Conservation (phyloP, 495 filamentous ascomycete genomes). For the Tuber magnatum region DNA sequence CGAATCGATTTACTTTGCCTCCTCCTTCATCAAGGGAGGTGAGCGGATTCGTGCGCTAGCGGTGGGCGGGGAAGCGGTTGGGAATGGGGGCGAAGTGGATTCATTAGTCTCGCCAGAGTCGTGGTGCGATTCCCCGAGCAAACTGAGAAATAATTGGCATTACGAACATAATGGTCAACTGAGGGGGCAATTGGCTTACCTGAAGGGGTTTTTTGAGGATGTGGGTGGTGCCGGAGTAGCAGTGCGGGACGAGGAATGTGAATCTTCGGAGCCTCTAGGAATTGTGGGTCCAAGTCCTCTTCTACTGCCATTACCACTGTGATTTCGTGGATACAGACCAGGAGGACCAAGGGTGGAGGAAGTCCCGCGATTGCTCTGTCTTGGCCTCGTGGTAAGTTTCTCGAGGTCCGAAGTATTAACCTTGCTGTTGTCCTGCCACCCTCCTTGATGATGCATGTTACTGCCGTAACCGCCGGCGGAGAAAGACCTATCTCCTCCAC, state of each 20-base stretch:
- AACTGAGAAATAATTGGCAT: conserved; percentile 24
- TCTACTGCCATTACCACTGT: conserved; percentile 74
- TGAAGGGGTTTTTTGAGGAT: conserved; percentile 77
- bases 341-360: conserved; percentile 65
- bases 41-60: conserved; percentile 49
- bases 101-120: conserved; percentile 49
- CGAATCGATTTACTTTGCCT: conserved; percentile 24
- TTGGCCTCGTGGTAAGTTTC: conserved; percentile 58
- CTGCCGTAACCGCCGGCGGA: conserved; percentile 55
- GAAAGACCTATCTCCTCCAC: conserved; percentile 77
- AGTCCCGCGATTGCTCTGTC: conserved; percentile 59
- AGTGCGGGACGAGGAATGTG: conserved; percentile 73
- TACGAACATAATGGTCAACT: conserved; percentile 14
- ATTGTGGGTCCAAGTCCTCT: conserved; percentile 58
- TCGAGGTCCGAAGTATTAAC: conserved; percentile 85
- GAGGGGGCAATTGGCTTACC: conserved; percentile 52
- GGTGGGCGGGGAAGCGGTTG: conserved; percentile 53
- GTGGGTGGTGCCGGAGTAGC: conserved; percentile 68
- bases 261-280: conserved; percentile 67
- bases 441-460: conserved; percentile 51
- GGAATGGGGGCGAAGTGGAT: conserved; percentile 53
- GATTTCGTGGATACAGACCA: conserved; percentile 44
- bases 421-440: conserved; percentile 53
- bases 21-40: conserved; percentile 24
- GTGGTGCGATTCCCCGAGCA: conserved; percentile 42